Evolutionary conservation across 2,329 filamentous ascomycete species (phyloP), one percentile per base, ranked within the genome.

Genomic region (Beauveria brongniartii): DNA sequence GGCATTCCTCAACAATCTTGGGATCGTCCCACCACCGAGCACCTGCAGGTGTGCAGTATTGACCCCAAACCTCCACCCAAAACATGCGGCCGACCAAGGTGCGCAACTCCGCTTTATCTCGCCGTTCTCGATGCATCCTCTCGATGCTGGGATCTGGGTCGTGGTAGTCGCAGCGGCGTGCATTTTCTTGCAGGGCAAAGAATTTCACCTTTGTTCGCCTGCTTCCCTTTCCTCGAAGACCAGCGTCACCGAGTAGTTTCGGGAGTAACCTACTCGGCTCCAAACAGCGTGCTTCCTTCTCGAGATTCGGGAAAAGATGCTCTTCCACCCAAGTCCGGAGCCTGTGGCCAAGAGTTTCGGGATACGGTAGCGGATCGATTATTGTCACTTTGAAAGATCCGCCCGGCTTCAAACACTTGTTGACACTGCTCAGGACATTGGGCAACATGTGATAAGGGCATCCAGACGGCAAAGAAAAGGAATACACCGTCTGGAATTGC

Each of bases 11-110:
- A 2, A 84, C 71, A 61, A 82, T 82, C 1, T 71, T 75, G 14
- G 74, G 70, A 37, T 85, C 80, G 47, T 87, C 82, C 84, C 84
- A 87, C 84, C 84, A 87, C 83, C 83, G 86, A 48, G 68, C 73
- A 5, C 30, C 47, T 8, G 48, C 37, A 7, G 77, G 70, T 0
- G 75, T 76, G 9, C 84, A 77, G 62, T 77, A 80, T 3, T 69
- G 67, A 0, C 84, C 83, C 84, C 84, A 87, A 14, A 83, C 77
- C 66, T 86, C 80, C 66, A 78, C 77, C 84, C 84, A 87, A 20
- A 87, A 71, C 74, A 82, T 78, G 41, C 82, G 77, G 0, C 82
- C 83, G 1, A 82, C 75, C 2, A 80, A 69, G 61, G 76, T 81
- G 61, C 79, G 78, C 3, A 86, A 73, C 66, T 84, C 77, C 1